Evolutionary conservation across 768 basidiomycete species (phyloP), one percentile per base, ranked within the genome.

Genomic region (Boletus rufocinnamomeus): DNA sequence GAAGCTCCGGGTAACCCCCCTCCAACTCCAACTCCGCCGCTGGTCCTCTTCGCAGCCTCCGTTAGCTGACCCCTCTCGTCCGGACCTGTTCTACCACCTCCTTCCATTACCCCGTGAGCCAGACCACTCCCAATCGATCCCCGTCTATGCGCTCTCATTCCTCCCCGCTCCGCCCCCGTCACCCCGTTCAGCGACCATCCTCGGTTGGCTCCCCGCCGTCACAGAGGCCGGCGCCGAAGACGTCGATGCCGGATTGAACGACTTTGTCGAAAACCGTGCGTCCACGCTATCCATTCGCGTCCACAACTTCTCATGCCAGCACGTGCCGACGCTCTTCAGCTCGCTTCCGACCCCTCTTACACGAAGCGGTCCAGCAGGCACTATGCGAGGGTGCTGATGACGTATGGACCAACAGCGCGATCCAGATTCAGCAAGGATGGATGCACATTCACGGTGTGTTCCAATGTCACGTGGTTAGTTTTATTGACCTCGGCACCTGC

Each of bases 251-350:
- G 84, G 84, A 6, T 69, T 91, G 61, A 83, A 85, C 54, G 89
- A 91, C 68, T 92, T 93, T 63, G 72, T 75, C 53, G 84, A 85
- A 64, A 93, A 93, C 67, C 64, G 91, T 92, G 66, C 63, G 88
- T 69, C 13, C 8, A 32, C 16, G 7, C 27, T 7, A 19, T 21
- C 8, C 56, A 16, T 28, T 3, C 16, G 25, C 28, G 4, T 38
- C 14, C 25, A 2, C 4, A 19, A 6, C 46, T 7, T 47, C 16
- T 27, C 41, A 44, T 5, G 23, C 45, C 32, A 44, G 25, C 27
- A 4, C 10, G 37, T 52, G 23, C 48, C 55, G 16, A 46, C 53
- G 19, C 50, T 30, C 45, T 56, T 38, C 61, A 92, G 91, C 80
- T 9, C 74, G 72, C 32, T 92, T 93, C 68, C 71, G 84, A 25